Evolutionary conservation across 768 basidiomycete species (phyloP), one percentile per base, ranked within the genome.

Genomic region (Phylloporus sp.): DNA sequence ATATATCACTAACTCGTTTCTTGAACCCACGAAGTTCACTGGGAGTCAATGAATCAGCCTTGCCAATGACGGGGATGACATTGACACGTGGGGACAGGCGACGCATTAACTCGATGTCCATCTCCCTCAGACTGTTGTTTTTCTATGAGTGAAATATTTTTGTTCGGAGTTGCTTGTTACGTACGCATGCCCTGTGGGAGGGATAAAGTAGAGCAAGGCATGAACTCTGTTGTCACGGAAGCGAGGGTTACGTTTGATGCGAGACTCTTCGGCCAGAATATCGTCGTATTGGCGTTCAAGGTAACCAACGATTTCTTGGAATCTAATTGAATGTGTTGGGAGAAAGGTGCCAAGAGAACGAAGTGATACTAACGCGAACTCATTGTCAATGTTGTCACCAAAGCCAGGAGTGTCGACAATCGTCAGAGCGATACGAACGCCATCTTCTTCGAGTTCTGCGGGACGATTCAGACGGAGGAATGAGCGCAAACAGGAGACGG

Each of bases 321-420:
- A 99, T 49, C 95, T 97, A 59, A 50, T 15, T 31, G n/a, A 24
- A 28, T 36, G 15, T 42, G 56, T 49, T 36, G 49, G 41, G 49
- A 46, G 27, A 43, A 20, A 42, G 12, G 50, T 56, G 51, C 36
- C 49, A 6, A 51, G 18, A 28, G 36, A 34, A 45, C 46, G 3
- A 48, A 42, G 53, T 34, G 50, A 51, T 35, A 80, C 93, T 68
- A 72, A 97, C 95, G 91, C 88, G 67, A 92, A 92, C 72, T 97
- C 95, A 64, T 98, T 98, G 78, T 99, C 94, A 66, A 99, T 95
- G 66, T 94, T 95, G 72, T 97, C 94, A 34, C 95, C 97, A 62
- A 99, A 99, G 40, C 97, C 97, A 50, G 97, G 97, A 1, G 97
- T 99, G 69, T 99, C 97, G 26, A 99, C 95, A 55, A 99, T 92